Conservation (phyloP, 176 grass and related monocot genomes). For the sorghum (Sorghum bicolor) region Sorghum_bicolor_NCBIv3 NC_012871.2:5498501-5499000, state of each 20-base stretch:
- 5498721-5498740: background rate
- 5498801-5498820: background rate
- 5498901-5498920: background rate
- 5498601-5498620: constrained; percentile 7
- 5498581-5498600: background rate
- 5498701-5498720: background rate
- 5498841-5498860: background rate
- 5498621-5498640: background rate
- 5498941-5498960: background rate
- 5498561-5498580: background rate
- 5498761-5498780: constrained; percentile 8
- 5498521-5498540: background rate
- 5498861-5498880: background rate
- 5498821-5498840: background rate
- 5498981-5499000: background rate
- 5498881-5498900: background rate
- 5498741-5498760: background rate
- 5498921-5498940: background rate
- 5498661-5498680: constrained; percentile 3
- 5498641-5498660: background rate
- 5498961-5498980: background rate
- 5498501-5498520: background rate
- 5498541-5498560: background rate
- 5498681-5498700: background rate
- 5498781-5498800: background rate